Base-by-base conservation (phyloP, 441 rosid genomes). In the Codiaeum variegatum region DNA sequence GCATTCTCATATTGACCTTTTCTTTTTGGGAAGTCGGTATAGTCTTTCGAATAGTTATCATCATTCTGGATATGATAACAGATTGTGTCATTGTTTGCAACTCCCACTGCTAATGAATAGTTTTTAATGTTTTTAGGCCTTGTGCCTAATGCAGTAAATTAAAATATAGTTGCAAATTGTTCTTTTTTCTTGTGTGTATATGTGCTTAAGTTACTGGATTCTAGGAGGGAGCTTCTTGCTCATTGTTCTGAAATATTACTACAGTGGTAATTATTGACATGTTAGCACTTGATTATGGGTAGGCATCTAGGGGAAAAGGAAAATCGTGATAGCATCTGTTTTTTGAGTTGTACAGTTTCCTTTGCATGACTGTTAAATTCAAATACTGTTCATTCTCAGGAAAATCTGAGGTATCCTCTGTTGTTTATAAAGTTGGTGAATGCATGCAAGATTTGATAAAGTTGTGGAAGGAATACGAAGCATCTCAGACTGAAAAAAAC, bases 391-490 rank as follows among this genome's bases (percentile, higher is more conserved):
- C 82, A 67, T 83, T 78, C 62, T 74, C 89, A 96, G 97, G 97
- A 44, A 93, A 96, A 85, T 66, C 91, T 32, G 98, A 96, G 88
- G 83, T 91, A 73, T 82, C 90, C 46, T 81, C 86, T 71, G 91
- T 93, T 79, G 87, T 91, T 75, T 96, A 93, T 80, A 96, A 93
- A 89, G 98, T 91, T 79, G 97, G 99, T 46, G 97, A 92, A 86
- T 96, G 98, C 83, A 90, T 93, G 98, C 98, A 89, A 91, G 98
- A 96, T 75, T 83, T 96, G 80, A 82, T 96, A 80, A 93, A 92
- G 88, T 70, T 93, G 76, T 96, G 98, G 99, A 86, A 79, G 83
- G 99, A 93, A 76, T 86, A 86, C 81, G 91, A 89, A 71, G 73
- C 85, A 67, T 84, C 92, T 52, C 91, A 90, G 71, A 76, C 87